Evolutionary conservation across 345 rosid genomes (phyloP), one percentile per base, ranked within the genome.

Genomic region (Carallia brachiata): DNA sequence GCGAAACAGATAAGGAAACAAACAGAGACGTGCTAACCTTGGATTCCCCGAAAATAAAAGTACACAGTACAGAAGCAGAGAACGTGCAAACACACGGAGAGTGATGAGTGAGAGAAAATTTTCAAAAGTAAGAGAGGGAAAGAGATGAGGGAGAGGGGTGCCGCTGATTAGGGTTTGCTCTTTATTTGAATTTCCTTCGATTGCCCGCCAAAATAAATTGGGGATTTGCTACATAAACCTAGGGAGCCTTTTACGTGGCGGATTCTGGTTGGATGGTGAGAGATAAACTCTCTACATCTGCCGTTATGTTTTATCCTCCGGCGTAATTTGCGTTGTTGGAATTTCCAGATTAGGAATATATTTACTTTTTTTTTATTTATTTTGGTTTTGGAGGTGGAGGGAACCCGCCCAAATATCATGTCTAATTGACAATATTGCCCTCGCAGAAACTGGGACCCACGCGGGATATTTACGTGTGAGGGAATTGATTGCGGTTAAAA

Each of bases 171-270:
- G 97, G 95, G 90, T 87, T 87, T 80, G 73, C 40, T 75, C 66
- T 52, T 72, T 78, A 70, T 79, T 83, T 83, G 83, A 84, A 86
- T 55, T 55, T 23, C 80, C 65, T 72, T 56, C 36, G 50, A 66
- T 64, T 82, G 90, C 90, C 90, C 95, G 97, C 97, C 95, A 91
- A 89, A 82, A 63, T 68, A 77, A 52, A 48, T 5, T 9, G 10
- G 44, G 56, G 16, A 7, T 52, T 56, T 61, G 68, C 72, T 34
- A 30, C 61, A n/a, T 12, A 19, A 19, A 19, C 5, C 31, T 56
- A 19, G 31, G 3, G 9, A 9, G 28, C 60, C 10, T 9, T 6
- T 1, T 1, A 81, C 92, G 88, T 85, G 95, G 83, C 69, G 52
- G 8, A 4, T 37, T 66, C 3, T 66, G 1, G 72, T 36, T 85